Evolutionary conservation across 345 rosid species (phyloP).

Genomic region (Trapa incisa): DNA sequence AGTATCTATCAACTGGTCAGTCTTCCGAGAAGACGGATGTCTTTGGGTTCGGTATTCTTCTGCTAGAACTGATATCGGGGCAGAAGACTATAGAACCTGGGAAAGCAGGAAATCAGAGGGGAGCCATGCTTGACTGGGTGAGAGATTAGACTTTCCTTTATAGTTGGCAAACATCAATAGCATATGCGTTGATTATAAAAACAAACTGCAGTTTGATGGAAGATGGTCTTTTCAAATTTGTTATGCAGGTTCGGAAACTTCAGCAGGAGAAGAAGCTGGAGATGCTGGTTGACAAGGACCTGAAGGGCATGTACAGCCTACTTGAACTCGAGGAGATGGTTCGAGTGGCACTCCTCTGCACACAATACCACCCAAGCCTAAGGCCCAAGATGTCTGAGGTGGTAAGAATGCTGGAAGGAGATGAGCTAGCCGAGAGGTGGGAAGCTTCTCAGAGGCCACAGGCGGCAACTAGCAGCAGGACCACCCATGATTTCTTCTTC

Average conservation of each 20-base stretch:
- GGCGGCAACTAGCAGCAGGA: conserved; percentile 28
- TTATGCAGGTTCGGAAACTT: conserved; percentile 64
- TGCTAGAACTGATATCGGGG: conserved; percentile 73
- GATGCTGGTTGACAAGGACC: conserved; percentile 73
- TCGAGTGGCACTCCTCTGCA: conserved; percentile 76
- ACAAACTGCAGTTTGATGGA: no score
- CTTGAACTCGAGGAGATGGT: conserved; percentile 79
- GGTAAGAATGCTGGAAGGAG: conserved; percentile 92
- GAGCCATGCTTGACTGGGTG: conserved; percentile 91
- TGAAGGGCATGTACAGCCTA: conserved; percentile 51
- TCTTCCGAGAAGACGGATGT: conserved; percentile 97
- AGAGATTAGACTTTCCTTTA: conserved; percentile 9
- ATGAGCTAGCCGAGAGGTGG: conserved; percentile 93
- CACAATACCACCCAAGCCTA: conserved; percentile 64
- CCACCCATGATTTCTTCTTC: conserved; percentile 58
- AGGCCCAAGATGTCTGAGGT: conserved; percentile 96
- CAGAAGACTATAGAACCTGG: conserved; percentile 79
- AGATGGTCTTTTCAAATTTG: not conserved
- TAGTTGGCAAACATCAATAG: no score
- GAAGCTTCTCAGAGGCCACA: conserved; percentile 82
- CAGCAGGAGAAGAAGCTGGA: conserved; percentile 87
- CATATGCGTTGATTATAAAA: no score
- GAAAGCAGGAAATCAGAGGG: conserved; percentile 68
- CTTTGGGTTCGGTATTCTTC: conserved; percentile 83
- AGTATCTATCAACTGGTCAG: conserved; percentile 87